Evolutionary conservation across 2,329 filamentous ascomycete genomes (phyloP), one percentile per base, ranked within the genome.

Genomic region (Metarhizium album): DNA sequence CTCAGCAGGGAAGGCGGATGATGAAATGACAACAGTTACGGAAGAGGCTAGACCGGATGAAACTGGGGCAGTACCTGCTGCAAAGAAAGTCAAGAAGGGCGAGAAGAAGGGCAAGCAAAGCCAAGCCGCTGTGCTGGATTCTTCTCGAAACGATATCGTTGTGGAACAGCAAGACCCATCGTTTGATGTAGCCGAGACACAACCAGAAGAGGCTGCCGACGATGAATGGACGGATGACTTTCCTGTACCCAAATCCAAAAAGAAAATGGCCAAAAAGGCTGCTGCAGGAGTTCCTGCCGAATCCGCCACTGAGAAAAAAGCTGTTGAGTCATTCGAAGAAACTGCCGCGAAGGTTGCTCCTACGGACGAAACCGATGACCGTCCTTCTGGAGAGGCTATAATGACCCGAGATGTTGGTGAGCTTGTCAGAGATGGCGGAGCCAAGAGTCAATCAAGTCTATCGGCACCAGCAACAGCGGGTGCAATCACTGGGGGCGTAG

Each of bases 231-330:
- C 49, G 2, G 52, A 53, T 5, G 46, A 46, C 22, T 45, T 46
- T 38, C 47, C 54, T 9, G 35, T 54, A 40, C 45, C 55, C 24
- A 60, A 57, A 27, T 55, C 57, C 16, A 60, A 63, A 49, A 62
- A 63, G 38, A 65, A 64, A 52, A 68, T 66, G 48, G 63, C 59
- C 23, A 57, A 61, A 48, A 59, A 47, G 49, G 45, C 5, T 54
- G 45, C 5, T 54, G 33, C 33, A 18, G 46, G 46, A 37, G 33
- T 46, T 40, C 47, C 38, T 37, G 23, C 47, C 48, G 55, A 45
- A 8, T n/a, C 42, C 31, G 37, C 18, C 20, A n/a, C 23, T 9
- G 14, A 50, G 49, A 40, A 48, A 35, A 31, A 50, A 27, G 18
- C 33, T 31, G 23, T 47, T n/a, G 31, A 45, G 22, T 7, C 22